Base-by-base conservation (phyloP, 805 yeast species). In the Debaryomyces castellii region DNA sequence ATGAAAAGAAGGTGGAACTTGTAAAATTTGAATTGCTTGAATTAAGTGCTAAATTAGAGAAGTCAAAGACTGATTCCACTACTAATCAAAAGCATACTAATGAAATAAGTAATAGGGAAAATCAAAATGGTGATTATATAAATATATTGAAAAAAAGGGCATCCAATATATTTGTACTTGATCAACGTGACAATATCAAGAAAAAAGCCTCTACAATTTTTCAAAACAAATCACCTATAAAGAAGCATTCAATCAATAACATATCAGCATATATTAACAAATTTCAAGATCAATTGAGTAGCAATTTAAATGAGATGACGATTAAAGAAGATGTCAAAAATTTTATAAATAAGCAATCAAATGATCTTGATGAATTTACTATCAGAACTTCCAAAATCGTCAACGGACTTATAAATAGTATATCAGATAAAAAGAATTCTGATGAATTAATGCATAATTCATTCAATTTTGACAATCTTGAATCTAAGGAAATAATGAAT, bases 1-100 rank as follows among this genome's bases (percentile, higher is more conserved):
- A 78, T 46, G 77, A 74, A 53, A 62, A 67, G n/a, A 68, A 69
- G 27, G 56, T 71, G 43, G 65, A 67, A 11, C 33, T 46, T 5
- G 51, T 67, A 25, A 64, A 67, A 48, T 55, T 58, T 22, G 70
- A 70, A 50, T 58, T 81, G n/a, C 55, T 64, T 12, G 60, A 59
- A 30, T 59, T 63, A 8, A 59, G 62, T 39, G 47, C 41, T 35
- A 57, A 53, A 50, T 51, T 52, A 23, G 64, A 59, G 43, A 51
- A 42, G 43, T 28, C 18, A 32, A 46, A 44, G 38, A 41, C 22
- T 18, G 5, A 2, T 2, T 20, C 34, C 2, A 42, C 6, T 14
- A 20, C 25, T n/a, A 35, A 32, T 11, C 44, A 32, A 23, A 34
- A 27, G 14, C 18, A 23, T 17, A 3, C 5, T 7, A 9, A 35